Conservation (phyloP, 805 yeast species). For the Candida rishiriensis region DNA sequence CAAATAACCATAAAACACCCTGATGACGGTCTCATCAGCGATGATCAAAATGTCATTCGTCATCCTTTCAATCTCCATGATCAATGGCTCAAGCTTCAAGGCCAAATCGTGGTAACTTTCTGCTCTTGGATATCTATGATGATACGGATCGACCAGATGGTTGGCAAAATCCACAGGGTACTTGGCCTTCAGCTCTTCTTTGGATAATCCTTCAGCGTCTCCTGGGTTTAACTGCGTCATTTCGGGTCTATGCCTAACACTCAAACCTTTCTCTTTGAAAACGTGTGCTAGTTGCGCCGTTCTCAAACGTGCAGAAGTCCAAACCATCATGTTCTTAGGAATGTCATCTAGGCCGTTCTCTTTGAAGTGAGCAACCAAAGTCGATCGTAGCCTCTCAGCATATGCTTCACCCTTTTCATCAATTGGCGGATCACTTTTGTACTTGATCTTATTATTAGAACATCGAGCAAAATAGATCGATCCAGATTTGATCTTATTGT, state of each 20-base stretch:
- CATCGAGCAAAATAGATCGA: conserved; percentile 91
- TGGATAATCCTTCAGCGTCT: conserved; percentile 64
- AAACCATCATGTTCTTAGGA: conserved; percentile 56
- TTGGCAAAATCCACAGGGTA: conserved; percentile 70
- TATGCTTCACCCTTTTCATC: conserved; percentile 69
- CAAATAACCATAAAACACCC: conserved; percentile 88
- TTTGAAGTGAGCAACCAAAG: conserved; percentile 39
- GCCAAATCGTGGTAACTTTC: conserved; percentile 97
- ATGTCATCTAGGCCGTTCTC: conserved; percentile 18
- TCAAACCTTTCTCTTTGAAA: conserved; percentile 59
- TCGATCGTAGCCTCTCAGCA: conserved; percentile 57
- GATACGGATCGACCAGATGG: conserved; percentile 78
- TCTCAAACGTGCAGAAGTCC: conserved; percentile 90
- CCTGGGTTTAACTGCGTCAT: conserved; percentile 90
- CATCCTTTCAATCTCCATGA: conserved; percentile 91
- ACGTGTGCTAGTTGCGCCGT: conserved; percentile 75
- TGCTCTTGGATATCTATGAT: conserved; percentile 85
- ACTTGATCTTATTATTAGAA: conserved; percentile 52
- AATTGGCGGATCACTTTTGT: conserved; percentile 75
- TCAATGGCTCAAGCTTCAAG: conserved; percentile 85
- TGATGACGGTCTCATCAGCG: conserved; percentile 87
- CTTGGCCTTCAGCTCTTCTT: conserved; percentile 50
- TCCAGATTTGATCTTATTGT: conserved; percentile 80
- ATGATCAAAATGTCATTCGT: conserved; percentile 82
- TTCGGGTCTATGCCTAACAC: conserved; percentile 72